Conservation (phyloP, 176 grass and related monocot species). For the Musa schizocarpa region DNA sequence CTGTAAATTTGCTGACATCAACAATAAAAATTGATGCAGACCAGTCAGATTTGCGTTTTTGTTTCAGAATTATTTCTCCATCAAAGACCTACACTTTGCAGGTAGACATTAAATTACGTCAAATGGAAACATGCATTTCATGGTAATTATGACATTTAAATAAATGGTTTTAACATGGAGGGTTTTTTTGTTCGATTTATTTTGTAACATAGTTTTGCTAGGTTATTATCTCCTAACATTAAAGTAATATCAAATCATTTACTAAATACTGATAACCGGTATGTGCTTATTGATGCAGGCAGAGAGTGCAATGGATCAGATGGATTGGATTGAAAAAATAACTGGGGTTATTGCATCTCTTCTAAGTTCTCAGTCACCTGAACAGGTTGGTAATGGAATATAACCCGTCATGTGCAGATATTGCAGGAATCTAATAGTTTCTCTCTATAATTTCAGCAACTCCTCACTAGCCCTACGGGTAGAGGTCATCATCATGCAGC, state of each 20-base stretch:
- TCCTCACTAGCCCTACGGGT: slow-evolving; percentile 53
- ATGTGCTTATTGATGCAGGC: slow-evolving; percentile 44
- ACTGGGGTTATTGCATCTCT: slow-evolving; percentile 96
- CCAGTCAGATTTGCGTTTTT: slow-evolving; percentile 90
- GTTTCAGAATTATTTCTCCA: slow-evolving; percentile 96
- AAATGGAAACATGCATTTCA: not conserved
- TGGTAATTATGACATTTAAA: no score
- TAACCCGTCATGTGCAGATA: not conserved
- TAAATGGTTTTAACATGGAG: not conserved
- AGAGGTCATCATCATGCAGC: slow-evolving; percentile 53
- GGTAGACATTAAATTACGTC: slow-evolving; percentile 24
- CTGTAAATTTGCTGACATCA: slow-evolving; percentile 93
- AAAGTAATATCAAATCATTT: slow-evolving; percentile 19
- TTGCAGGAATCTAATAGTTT: not conserved
- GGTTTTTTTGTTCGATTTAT: not conserved
- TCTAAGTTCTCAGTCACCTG: slow-evolving; percentile 92
- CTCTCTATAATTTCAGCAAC: slow-evolving; percentile 49
- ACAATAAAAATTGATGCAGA: slow-evolving; percentile 96
- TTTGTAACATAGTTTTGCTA: not conserved
- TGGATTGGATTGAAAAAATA: slow-evolving; percentile 99
- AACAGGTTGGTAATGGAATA: slow-evolving; percentile 48
- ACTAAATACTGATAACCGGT: slow-evolving; percentile 26
- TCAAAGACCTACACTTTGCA: slow-evolving; percentile 97
- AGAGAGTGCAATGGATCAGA: slow-evolving; percentile 97
- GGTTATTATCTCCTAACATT: not conserved